phyloP scores from a whole-genome alignment of 192 early-diverging fungal genomes.

The Coemansia reversa region DNA sequence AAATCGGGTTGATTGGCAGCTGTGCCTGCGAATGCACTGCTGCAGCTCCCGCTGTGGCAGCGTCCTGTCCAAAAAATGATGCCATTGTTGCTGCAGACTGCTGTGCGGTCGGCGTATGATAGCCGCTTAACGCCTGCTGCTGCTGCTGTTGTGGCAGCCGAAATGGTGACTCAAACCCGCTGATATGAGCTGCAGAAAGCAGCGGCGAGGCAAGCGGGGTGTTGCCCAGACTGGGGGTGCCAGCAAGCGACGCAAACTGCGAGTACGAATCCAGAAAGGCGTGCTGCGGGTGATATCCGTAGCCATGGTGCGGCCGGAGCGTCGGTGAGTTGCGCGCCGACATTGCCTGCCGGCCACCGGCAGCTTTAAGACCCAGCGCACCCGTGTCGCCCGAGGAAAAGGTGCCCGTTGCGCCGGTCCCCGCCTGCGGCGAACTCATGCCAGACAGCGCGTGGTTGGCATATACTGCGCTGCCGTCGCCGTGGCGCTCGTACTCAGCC shows the following conservation, averaged over 20 bases:
- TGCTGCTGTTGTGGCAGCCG: conserved; percentile 29
- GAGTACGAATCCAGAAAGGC: conserved; percentile 48
- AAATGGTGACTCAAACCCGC: conserved; percentile 50
- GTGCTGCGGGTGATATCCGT: conserved; percentile 14
- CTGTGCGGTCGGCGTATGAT: conserved; percentile 2
- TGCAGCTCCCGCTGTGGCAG: not conserved
- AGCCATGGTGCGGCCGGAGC: conserved; percentile 26
- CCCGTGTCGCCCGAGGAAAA: not conserved
- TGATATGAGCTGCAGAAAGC: conserved; percentile 42
- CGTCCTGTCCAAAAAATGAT: conserved; percentile 1
- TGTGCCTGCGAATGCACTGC: not conserved
- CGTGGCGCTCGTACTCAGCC: conserved; percentile 55
- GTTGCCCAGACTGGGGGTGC: conserved; percentile 48
- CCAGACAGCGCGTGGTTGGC: conserved; percentile 47
- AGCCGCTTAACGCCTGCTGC: conserved; percentile 8
- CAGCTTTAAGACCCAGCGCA: conserved; percentile 2
- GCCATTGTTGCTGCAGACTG: conserved; percentile 4
- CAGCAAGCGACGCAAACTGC: conserved; percentile 52
- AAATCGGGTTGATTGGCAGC: conserved; percentile 7
- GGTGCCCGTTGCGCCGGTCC: not conserved
- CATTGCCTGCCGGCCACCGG: conserved; percentile 37
- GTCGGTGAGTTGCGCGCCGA: conserved; percentile 53
- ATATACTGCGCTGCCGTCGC: conserved; percentile 40
- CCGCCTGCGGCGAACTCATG: conserved; percentile 17
- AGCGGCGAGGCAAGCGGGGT: conserved; percentile 49